phyloP scores from a whole-genome alignment of 345 rosid genomes.

The Corymbia maculata region DNA sequence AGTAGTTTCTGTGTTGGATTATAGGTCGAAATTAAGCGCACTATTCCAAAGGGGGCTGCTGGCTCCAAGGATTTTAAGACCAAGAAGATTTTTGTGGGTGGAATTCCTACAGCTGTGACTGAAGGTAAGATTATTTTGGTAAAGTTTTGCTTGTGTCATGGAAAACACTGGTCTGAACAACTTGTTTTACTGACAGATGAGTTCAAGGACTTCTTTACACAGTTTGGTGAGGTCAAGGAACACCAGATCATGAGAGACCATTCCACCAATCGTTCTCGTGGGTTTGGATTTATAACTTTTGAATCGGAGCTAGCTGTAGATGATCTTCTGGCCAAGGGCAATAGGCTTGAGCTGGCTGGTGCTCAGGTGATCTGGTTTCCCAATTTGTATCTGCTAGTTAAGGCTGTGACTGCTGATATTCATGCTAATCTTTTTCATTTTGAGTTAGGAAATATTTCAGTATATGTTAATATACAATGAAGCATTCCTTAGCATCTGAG shows the following conservation, averaged over 20 bases:
- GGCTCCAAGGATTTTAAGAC: conserved; percentile 79
- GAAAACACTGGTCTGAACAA: background rate
- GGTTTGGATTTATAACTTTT: conserved; percentile 68
- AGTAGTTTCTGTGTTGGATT: background rate
- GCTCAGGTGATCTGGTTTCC: conserved; percentile 30
- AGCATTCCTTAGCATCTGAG: background rate
- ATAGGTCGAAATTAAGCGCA: conserved; percentile 90
- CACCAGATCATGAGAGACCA: conserved; percentile 72
- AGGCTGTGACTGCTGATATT: background rate
- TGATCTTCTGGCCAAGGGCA: conserved; percentile 56
- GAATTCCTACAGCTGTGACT: conserved; percentile 70
- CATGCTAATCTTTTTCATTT: background rate
- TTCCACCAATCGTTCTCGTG: conserved; percentile 70
- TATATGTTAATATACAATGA: background rate
- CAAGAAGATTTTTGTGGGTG: conserved; percentile 95
- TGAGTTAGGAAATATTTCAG: background rate
- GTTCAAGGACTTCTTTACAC: conserved; percentile 63
- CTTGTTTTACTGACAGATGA: conserved; percentile 31
- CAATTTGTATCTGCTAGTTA: background rate
- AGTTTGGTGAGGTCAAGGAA: conserved; percentile 65
- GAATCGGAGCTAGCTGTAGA: conserved; percentile 67
- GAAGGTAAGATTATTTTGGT: conserved; percentile 40
- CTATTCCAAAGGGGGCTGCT: conserved; percentile 80
- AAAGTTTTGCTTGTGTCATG: background rate
- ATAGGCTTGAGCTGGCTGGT: conserved; percentile 58